phyloP scores from a whole-genome alignment of 2,329 filamentous ascomycete genomes.

The Aspergillus pseudonomiae region DNA sequence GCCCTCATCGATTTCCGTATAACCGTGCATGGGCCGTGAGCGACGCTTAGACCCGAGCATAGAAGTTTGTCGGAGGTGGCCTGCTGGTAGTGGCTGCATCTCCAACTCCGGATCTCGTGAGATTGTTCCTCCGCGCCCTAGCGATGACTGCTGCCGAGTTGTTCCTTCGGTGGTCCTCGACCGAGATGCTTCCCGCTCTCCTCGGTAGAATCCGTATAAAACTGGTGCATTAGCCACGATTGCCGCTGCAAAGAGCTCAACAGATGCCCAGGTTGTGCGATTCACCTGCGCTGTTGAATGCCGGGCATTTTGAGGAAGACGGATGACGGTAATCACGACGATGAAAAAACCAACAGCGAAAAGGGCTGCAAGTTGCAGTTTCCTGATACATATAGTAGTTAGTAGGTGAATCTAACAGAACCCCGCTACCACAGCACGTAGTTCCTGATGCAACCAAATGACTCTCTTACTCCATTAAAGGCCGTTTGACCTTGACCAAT shows the following conservation, averaged over 20 bases:
- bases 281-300: constrained; percentile 7
- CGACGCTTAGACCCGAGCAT: constrained; percentile 1
- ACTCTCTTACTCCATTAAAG: not conserved
- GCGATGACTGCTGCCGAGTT: not conserved
- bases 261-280: constrained; percentile 6
- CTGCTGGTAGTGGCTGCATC: not conserved
- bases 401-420: not conserved
- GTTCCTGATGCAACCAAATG: not conserved
- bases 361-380: constrained; percentile 6
- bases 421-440: not conserved
- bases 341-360: constrained; percentile 7
- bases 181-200: constrained; percentile 1
- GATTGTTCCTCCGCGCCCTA: not conserved
- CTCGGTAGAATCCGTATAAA: constrained; percentile 7
- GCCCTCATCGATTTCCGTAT: not conserved
- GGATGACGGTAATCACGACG: constrained; percentile 2
- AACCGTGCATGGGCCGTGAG: not conserved
- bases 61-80: constrained; percentile 4
- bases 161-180: constrained; percentile 4
- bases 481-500: constrained; percentile 4
- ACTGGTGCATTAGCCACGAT: constrained; percentile 6
- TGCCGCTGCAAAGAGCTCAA: constrained; percentile 1
- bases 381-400: not conserved
- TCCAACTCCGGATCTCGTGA: not conserved
- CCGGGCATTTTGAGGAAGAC: constrained; percentile 1